Evolutionary conservation across 208 protist species (phyloP).

Genomic region (Endotrypanum monterogeii): DNA sequence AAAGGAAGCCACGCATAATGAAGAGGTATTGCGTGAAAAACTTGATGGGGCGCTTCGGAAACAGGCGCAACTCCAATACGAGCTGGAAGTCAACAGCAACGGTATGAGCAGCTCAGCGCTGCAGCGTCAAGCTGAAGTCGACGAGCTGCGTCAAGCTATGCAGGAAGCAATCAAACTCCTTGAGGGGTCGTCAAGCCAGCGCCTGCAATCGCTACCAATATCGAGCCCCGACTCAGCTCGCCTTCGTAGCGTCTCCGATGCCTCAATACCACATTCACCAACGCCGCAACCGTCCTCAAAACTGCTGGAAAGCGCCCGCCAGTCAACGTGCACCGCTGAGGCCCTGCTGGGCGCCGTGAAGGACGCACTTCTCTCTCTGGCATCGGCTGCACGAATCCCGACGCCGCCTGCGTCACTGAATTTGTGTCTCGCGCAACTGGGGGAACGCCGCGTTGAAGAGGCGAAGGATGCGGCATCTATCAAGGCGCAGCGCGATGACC

Average conservation of each 20-base stretch:
- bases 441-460: slow-evolving; percentile 7
- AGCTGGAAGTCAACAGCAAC: slow-evolving; percentile 11
- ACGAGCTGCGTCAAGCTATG: slow-evolving; percentile 24
- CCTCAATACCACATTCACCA: background rate
- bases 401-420: slow-evolving; percentile 8
- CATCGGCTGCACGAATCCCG: background rate
- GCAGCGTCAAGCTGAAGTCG: slow-evolving; percentile 14
- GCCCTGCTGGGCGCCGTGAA: slow-evolving; percentile 8
- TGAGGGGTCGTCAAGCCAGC: slow-evolving; percentile 7
- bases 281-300: background rate
- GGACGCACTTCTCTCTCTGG: slow-evolving; percentile 1
- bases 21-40: slow-evolving; percentile 11
- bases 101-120: slow-evolving; percentile 4
- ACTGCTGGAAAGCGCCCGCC: background rate
- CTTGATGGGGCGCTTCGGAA: slow-evolving; percentile 5
- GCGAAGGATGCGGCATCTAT: slow-evolving; percentile 2
- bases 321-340: slow-evolving; percentile 8
- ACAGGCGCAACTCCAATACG: slow-evolving; percentile 12
- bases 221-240: background rate
- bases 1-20: slow-evolving; percentile 5
- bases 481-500: slow-evolving; percentile 23
- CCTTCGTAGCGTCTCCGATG: background rate
- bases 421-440: slow-evolving; percentile 6
- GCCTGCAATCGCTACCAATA: slow-evolving; percentile 12
- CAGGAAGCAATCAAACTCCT: slow-evolving; percentile 12